A percentile compares a stretch with the other conserved stretches of the same genome.
phyloP scores from a whole-genome alignment of 2,329 filamentous ascomycete species.

The Endoconidiophora laricicola region DNA sequence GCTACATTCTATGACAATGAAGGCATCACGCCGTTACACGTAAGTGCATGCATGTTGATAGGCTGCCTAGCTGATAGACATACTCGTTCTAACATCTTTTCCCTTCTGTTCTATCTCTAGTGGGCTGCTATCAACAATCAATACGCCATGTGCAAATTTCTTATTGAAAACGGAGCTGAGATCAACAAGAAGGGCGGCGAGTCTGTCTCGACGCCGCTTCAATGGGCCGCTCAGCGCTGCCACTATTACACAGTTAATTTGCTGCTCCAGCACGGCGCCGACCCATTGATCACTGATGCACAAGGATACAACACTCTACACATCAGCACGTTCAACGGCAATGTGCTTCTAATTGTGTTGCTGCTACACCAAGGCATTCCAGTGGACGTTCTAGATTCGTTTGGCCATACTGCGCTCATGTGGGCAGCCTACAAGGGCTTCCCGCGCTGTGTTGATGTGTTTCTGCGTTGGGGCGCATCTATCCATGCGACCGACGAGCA shows the following conservation, averaged over 20 bases:
- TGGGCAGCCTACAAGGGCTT: constrained; percentile 98
- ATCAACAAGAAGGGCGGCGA: constrained; percentile 94
- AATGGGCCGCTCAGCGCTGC: constrained; percentile 93
- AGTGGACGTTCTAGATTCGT: constrained; percentile 76
- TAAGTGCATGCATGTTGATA: constrained; percentile 28
- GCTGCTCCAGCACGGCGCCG: constrained; percentile 76
- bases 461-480: constrained; percentile 87
- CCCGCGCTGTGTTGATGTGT: constrained; percentile 78
- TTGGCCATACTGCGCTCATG: constrained; percentile 90
- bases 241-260: constrained; percentile 95
- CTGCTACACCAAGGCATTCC: constrained; percentile 90
- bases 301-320: constrained; percentile 98
- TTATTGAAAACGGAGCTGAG: constrained; percentile 69
- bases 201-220: constrained; percentile 79
- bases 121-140: constrained; percentile 99
- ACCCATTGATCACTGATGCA: constrained; percentile 79
- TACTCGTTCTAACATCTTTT: background rate
- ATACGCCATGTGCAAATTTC: constrained; percentile 90
- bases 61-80: background rate
- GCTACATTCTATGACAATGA: constrained; percentile 77
- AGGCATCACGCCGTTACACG: constrained; percentile 89
- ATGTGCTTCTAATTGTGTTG: constrained; percentile 74
- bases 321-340: constrained; percentile 92
- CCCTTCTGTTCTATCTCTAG: constrained; percentile 28
- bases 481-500: constrained; percentile 82